Percentiles rank a stretch among this genome's conserved stretches.
These are phyloP conservation scores for Chytriomyces sp. DNA, from an alignment of 192 early-diverging fungal species.

Conservation along the genomic window DNA sequence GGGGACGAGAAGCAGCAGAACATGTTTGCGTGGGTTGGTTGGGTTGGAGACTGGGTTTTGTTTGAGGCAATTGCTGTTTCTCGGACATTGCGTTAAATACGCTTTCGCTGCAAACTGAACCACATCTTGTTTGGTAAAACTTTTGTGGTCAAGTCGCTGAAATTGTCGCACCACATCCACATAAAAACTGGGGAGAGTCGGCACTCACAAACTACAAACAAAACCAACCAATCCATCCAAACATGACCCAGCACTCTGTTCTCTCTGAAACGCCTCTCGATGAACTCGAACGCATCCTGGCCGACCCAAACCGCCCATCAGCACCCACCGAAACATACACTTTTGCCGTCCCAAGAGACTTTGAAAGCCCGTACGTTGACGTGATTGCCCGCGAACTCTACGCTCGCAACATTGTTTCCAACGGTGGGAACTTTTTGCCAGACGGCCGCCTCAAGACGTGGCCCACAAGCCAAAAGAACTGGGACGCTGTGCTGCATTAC, in stretches of 20 bases:
- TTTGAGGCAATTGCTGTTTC: too few species aligned
- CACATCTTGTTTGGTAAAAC: too few species aligned
- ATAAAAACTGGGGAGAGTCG: too few species aligned
- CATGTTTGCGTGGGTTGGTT: too few species aligned
- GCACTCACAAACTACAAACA: background rate
- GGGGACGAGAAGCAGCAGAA: too few species aligned
- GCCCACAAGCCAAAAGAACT: background rate
- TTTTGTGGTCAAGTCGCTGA: too few species aligned
- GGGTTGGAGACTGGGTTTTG: too few species aligned
- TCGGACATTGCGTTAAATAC: too few species aligned
- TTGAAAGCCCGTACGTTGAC: slow-evolving; percentile 25
- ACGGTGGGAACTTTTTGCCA: background rate
- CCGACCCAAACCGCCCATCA: background rate
- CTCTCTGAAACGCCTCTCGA: background rate
- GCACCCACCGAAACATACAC: background rate
- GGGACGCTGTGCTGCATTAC: slow-evolving; percentile 11
- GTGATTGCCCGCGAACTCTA: slow-evolving; percentile 25
- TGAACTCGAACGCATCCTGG: background rate
- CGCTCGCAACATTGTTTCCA: background rate
- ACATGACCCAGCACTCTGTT: background rate
- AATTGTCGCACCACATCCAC: too few species aligned
- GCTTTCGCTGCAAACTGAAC: too few species aligned
- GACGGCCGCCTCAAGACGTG: slow-evolving; percentile 13
- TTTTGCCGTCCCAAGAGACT: background rate
- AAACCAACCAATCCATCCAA: background rate